Base-by-base conservation (phyloP, 306 rosid genomes). In the Biancaea sappan region DNA sequence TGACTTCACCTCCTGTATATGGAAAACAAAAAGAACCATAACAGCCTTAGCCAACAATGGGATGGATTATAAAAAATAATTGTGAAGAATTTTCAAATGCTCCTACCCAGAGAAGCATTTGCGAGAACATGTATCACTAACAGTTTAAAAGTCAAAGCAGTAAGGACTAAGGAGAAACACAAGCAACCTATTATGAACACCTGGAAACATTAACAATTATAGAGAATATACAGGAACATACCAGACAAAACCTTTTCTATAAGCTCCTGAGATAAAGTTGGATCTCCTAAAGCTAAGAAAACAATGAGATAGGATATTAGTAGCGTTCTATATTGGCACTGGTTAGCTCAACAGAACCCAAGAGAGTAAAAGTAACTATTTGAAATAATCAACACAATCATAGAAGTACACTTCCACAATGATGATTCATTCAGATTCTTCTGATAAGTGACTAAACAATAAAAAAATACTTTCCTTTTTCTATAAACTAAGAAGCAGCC, bases 1-100 rank as follows among this genome's bases (percentile, higher is more conserved):
- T 77, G 75, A 94, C 82, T 76, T 90, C 87, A 73, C 77, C 90
- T 69, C 94, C 98, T 94, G 83, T 74, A 78, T 52, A 63, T 21
- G 52, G 58, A 54, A 44, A 16, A 74, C 4, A 70, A 72, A 64
- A 54, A 28, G 34, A 60, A 12, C 9, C 57, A 32, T 60, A 81
- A 73, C 74, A 87, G 78, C 52, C 64, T 60, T 57, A 28, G 29
- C 62, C 56, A 74, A 77, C 31, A 18, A 24, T 41, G 67, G 29
- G 47, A 52, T 61, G 11, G 44, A 44, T 41, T 32, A 46, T 40
- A 71, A 16, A 7, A 0, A 8, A 57, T 56, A 26, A 35, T 9
- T 2, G 32, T 12, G 14, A 52, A 56, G 21, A 66, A 58, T 22
- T 22, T 52, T 26, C 32, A 47, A 22, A 59, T 22, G 67, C 13